phyloP scores from a whole-genome alignment of 2,329 filamentous ascomycete species.

The Nemania sp. region DNA sequence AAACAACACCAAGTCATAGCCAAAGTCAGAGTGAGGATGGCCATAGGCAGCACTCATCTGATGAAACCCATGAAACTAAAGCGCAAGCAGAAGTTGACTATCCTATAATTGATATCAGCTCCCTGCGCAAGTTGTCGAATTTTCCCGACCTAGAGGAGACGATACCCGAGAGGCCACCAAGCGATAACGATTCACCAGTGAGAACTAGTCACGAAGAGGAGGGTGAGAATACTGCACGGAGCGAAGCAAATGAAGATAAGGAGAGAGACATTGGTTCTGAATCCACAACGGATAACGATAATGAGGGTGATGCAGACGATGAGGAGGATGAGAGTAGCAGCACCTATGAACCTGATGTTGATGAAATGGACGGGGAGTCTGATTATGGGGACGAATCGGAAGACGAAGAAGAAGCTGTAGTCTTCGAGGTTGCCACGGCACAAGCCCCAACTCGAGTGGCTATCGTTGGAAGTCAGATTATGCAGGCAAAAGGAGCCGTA shows the following conservation, averaged over 20 bases:
- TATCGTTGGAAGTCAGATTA: slow-evolving; percentile 65
- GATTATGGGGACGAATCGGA: slow-evolving; percentile 48
- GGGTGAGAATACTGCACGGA: neutral
- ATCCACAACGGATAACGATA: slow-evolving; percentile 1
- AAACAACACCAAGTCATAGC: slow-evolving; percentile 49
- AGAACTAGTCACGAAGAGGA: neutral
- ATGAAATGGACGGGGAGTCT: slow-evolving; percentile 41
- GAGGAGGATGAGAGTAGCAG: slow-evolving; percentile 25
- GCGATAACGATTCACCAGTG: slow-evolving; percentile 19
- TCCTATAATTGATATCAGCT: slow-evolving; percentile 60
- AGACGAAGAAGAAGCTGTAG: slow-evolving; percentile 65
- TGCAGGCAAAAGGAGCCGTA: slow-evolving; percentile 74
- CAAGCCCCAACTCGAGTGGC: slow-evolving; percentile 62
- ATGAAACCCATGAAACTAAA: slow-evolving; percentile 46
- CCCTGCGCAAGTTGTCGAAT: slow-evolving; percentile 52
- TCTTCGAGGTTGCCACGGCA: slow-evolving; percentile 68
- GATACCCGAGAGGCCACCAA: slow-evolving; percentile 26
- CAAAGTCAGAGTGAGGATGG: slow-evolving; percentile 61
- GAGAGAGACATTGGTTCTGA: slow-evolving; percentile 7
- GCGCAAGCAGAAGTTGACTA: slow-evolving; percentile 61
- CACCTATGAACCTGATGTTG: slow-evolving; percentile 41
- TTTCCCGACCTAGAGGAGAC: slow-evolving; percentile 45
- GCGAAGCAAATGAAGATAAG: slow-evolving; percentile 14
- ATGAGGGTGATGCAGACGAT: slow-evolving; percentile 22
- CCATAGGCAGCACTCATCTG: slow-evolving; percentile 47